Conservation (phyloP, 805 yeast species). For the Cyberlindnera maclurae region DNA sequence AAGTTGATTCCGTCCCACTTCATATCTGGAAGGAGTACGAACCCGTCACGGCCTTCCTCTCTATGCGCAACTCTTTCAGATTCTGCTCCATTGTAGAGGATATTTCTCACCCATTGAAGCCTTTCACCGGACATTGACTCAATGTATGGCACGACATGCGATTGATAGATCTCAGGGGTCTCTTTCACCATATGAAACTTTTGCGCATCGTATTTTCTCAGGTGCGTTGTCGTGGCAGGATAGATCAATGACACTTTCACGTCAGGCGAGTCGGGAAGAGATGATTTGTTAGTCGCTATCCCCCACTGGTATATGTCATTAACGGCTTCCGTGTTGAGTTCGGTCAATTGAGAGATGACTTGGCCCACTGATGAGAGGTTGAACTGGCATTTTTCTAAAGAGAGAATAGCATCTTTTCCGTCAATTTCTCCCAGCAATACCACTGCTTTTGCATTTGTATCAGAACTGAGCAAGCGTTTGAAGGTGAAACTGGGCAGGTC, state of each 20-base stretch:
- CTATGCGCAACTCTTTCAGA: conserved; percentile 70
- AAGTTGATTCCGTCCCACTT: conserved; percentile 82
- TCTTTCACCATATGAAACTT: conserved; percentile 59
- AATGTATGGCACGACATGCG: conserved; percentile 67
- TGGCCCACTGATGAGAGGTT: conserved; percentile 22
- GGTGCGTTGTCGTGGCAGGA: conserved; percentile 87
- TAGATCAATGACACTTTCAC: conserved; percentile 71
- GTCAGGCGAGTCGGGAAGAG: conserved; percentile 42
- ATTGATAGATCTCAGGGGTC: conserved; percentile 68
- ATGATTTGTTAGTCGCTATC: conserved; percentile 40
- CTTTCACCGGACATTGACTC: conserved; percentile 69
- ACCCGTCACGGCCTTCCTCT: conserved; percentile 38
- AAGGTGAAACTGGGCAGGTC: conserved; percentile 33
- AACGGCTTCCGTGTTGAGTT: conserved; percentile 38
- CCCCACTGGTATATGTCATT: conserved; percentile 91
- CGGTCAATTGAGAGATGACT: conserved; percentile 13
- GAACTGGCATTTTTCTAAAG: conserved; percentile 70
- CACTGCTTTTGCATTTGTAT: conserved; percentile 62
- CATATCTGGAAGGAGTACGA: conserved; percentile 86
- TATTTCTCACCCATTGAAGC: conserved; percentile 85
- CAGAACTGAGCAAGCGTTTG: conserved; percentile 41
- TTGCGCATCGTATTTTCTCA: conserved; percentile 65
- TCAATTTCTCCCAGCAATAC: conserved; percentile 64
- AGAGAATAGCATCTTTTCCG: conserved; percentile 54
- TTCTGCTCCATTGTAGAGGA: conserved; percentile 75